Base-by-base conservation (phyloP, 176 grass and related monocot genomes). In the Oropetium thomaeum region DNA sequence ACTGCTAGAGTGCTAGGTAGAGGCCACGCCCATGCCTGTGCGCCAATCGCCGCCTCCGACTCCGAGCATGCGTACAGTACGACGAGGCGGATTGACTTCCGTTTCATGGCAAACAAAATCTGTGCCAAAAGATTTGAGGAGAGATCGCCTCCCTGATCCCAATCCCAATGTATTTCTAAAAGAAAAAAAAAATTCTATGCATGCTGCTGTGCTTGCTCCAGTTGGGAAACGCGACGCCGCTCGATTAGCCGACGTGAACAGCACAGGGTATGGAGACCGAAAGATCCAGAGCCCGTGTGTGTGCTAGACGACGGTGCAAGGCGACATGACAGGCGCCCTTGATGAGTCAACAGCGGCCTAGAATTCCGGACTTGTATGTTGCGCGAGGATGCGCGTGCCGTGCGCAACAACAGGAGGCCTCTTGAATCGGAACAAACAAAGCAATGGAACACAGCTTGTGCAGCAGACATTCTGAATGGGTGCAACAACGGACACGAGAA, bases 381-480 rank as follows among this genome's bases (percentile, higher is more conserved):
- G 40, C 54, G 65, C 54, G 58, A 51, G 27, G 73, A 41, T 76
- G 81, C 32, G 72, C 68, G 81, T 76, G 72, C 54, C 71, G 32
- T 31, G 43, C 12, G 16, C 26, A 23, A 30, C 37, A 35, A 14
- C 47, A 38, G 42, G 43, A n/a, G n/a, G n/a, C n/a, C n/a, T n/a
- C 33, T 51, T 35, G n/a, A 20, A 48, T 23, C 58, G 7, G 20
- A 73, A 66, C 59, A 59, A 66, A 73, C 47, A 67, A 74, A 15
- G 63, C 30, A 58, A 65, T 81, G 66, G 54, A 34, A 10, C 71
- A 10, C 71, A 29, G 35, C 45, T 23, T 64, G 16, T 64, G 29
- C 29, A 64, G 65, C 77, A 76, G 84, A 81, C 78, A 86, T 86
- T 81, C 84, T 58, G 37, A 77, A 45, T 76, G 45, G 72, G 42